Base-by-base conservation (phyloP, 805 yeast species). In the Grigorovia yakushimaensis region DNA sequence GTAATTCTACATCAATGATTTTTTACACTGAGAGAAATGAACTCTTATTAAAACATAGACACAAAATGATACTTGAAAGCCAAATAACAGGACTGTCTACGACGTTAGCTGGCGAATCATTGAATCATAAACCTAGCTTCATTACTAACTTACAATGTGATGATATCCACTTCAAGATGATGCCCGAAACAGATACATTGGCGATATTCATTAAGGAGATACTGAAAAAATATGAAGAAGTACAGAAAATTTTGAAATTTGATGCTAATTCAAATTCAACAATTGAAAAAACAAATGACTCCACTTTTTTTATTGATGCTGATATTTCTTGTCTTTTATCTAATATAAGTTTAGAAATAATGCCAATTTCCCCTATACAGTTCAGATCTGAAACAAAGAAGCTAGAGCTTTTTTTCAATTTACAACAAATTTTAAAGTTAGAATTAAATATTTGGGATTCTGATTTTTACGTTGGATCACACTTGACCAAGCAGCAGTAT, bases 401-500 rank as follows among this genome's bases (percentile, higher is more conserved):
- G 37, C 41, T 60, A 2, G 52, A 57, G 7, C 15, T 59, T 6
- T 46, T 48, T 13, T 50, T 53, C 15, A 58, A 56, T 36, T 52
- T 48, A 23, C 49, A 37, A 20, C 56, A 49, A 17, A 41, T 48
- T 8, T 52, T 49, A 39, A 54, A 51, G n/a, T 15, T 57, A 2
- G 39, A 52, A 19, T 13, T 60, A 2, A 54, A 52, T 35, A 42
- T 59, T 5, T 49, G 59, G 55, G 61, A 59, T 42, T 50, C 58
- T 5, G 61, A 60, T 47, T 39, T 59, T 7, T 53, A 47, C 40
- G 42, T 59, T 21, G 58, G 53, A 18, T 60, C 65, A 1, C 54
- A 58, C 35, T 54, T 57, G 36, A 57, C 62, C 1, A 55, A 55
- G 11, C 62, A 59, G 38, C 61, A 59, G 17, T 59, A 59, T 41